Evolutionary conservation across 139 green algal species (phyloP).

Genomic region (Limnomonas spitsbergensis): DNA sequence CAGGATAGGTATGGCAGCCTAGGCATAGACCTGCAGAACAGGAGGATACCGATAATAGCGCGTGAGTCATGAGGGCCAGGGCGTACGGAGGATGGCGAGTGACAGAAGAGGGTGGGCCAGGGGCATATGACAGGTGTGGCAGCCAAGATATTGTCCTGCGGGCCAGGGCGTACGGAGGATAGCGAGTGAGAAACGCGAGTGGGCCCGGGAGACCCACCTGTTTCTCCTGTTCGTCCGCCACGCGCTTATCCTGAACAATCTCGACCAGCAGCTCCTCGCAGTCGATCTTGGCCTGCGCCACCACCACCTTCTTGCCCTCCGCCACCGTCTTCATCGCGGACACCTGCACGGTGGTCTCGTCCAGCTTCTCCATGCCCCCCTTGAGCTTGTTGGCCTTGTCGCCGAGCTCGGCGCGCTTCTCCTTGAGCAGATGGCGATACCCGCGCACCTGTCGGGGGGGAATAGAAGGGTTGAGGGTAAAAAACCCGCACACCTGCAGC

Average conservation of each 20-base stretch:
- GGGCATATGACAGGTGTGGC: no score
- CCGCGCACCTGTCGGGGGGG: conserved; percentile 29
- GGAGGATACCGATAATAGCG: no score
- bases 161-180: no score
- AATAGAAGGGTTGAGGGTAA: background rate
- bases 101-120: no score
- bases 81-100: no score
- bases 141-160: no score
- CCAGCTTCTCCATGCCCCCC: conserved; percentile 77
- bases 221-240: conserved; percentile 74
- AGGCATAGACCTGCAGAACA: no score
- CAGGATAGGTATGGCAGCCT: no score
- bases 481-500: background rate
- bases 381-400: conserved; percentile 71
- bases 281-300: conserved; percentile 75
- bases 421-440: conserved; percentile 63
- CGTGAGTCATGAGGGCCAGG: no score
- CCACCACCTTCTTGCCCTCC: conserved; percentile 73
- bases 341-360: conserved; percentile 72
- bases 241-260: conserved; percentile 86
- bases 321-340: conserved; percentile 71
- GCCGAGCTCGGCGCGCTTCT: conserved; percentile 66
- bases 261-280: conserved; percentile 86
- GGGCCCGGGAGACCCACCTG: no score
- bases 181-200: no score